Evolutionary conservation across 495 filamentous ascomycete genomes (phyloP), one percentile per base, ranked within the genome.

Genomic region (Annulohypoxylon maeteangense): DNA sequence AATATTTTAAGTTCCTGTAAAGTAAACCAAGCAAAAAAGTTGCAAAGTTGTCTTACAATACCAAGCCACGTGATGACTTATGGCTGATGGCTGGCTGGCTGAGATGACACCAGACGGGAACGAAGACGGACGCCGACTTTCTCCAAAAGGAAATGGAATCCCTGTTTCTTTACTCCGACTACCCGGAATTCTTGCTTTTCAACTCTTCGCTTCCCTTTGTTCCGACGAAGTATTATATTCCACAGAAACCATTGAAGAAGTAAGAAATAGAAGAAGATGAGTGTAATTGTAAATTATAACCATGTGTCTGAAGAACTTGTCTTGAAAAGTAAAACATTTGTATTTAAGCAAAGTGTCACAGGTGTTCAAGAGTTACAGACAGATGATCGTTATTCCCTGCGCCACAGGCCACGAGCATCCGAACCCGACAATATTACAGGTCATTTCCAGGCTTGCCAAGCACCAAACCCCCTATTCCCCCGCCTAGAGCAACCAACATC

Each of bases 341-440:
- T 57, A 23, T 40, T 62, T 16, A 62, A 23, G 27, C n/a, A 22
- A 25, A 47, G 27, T 51, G 51, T 67, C 56, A 64, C 60, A 22
- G 42, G 56, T 58, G 53, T 44, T 18, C 12, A 44, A 44, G 4
- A n/a, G n/a, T 44, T 51, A 38, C 62, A 20, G 47, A 53, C 36
- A 32, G 68, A 57, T 66, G 68, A 71, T 71, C 62, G 12, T 58
- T 36, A 67, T 71, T 57, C 62, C 68, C 62, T 66, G 63, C 62
- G 68, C 62, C 62, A 71, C 68, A 58, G 62, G 62, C 68, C 57
- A 70, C 56, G 63, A 42, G 45, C 36, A 16, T 22, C 50, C 27
- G 47, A 51, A n/a, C 44, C 32, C 12, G 18, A 34, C 44, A 16
- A 47, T 48, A 38, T 63, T 58, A 54, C 67, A 64, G 54, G 61